Percentiles rank a stretch among this genome's conserved stretches.
Conservation (phyloP, 2,329 filamentous ascomycete genomes). For the Coniochaeta pulveracea region DNA sequence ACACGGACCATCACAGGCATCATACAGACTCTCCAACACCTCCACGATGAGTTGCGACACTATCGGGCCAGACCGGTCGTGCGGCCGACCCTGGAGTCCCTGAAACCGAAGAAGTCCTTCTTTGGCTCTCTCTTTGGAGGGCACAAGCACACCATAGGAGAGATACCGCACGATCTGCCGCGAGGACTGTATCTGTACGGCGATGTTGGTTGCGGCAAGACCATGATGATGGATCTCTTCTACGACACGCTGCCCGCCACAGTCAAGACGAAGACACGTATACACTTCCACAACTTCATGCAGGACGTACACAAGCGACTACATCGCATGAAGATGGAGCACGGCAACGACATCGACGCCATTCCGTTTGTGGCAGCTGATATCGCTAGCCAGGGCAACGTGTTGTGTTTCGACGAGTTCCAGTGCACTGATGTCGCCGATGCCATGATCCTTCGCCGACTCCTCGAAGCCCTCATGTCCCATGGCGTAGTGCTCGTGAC, state of each 20-base stretch:
- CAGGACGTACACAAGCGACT: conserved; percentile 88
- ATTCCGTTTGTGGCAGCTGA: conserved; percentile 91
- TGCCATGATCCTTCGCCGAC: conserved; percentile 86
- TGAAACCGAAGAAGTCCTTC: conserved; percentile 44
- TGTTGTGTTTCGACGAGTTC: conserved; percentile 97
- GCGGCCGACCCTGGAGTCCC: conserved; percentile 65
- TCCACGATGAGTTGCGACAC: conserved; percentile 68
- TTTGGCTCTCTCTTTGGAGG: conserved; percentile 52
- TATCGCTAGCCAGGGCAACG: conserved; percentile 73
- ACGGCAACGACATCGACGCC: conserved; percentile 82
- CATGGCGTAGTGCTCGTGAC: conserved; percentile 95
- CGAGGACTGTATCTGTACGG: conserved; percentile 91
- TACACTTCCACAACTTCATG: conserved; percentile 99
- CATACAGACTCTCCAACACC: conserved; percentile 77
- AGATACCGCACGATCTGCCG: conserved; percentile 64
- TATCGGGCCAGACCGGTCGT: conserved; percentile 67
- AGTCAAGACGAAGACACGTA: conserved; percentile 75
- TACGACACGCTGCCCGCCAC: conserved; percentile 80
- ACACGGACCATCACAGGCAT: conserved; percentile 45
- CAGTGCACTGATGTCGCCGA: conserved; percentile 97
- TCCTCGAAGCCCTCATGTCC: conserved; percentile 86
- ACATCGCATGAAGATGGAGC: conserved; percentile 78
- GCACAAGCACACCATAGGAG: conserved; percentile 25
- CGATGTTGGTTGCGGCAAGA: conserved; percentile 95
- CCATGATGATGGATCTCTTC: conserved; percentile 98